Percentiles rank a stretch among this genome's conserved stretches.
Conservation (phyloP, 2,329 filamentous ascomycete genomes). For the Dothideomycetes sp. region DNA sequence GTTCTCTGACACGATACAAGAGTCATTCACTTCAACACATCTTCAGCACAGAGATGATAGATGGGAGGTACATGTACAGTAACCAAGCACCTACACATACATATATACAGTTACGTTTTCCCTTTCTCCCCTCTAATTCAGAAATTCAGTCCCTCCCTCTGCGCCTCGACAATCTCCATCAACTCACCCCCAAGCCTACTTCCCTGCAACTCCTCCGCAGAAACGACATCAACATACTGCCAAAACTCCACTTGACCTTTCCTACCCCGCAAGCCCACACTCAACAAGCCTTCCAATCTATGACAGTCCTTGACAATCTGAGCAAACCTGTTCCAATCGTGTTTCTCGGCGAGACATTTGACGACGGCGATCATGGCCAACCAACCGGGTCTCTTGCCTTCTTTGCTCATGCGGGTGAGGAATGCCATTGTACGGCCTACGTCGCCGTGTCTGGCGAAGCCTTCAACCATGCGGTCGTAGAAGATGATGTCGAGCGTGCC, state of each 20-base stretch:
- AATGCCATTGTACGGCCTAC: constrained; percentile 42
- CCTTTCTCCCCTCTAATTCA: too few species aligned
- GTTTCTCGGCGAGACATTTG: constrained; percentile 28
- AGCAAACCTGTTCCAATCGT: constrained; percentile 27
- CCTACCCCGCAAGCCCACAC: constrained; percentile 17
- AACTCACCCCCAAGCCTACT: constrained; percentile 3
- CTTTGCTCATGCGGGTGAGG: constrained; percentile 29
- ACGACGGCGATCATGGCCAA: constrained; percentile 31
- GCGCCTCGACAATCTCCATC: constrained; percentile 5
- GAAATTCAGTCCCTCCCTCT: constrained; percentile 1
- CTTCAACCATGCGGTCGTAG: constrained; percentile 62
- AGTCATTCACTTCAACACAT: too few species aligned
- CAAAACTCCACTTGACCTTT: constrained; percentile 24
- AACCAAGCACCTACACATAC: too few species aligned
- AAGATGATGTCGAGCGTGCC: constrained; percentile 45
- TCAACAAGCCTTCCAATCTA: constrained; percentile 23
- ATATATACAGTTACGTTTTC: too few species aligned
- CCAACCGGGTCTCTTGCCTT: constrained; percentile 36
- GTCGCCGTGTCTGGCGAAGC: constrained; percentile 44
- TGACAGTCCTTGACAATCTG: constrained; percentile 31
- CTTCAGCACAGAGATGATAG: too few species aligned
- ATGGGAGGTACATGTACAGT: too few species aligned
- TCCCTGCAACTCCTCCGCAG: constrained; percentile 9
- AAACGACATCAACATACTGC: constrained; percentile 19
- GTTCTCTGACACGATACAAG: too few species aligned